A percentile compares a stretch with the other conserved stretches of the same genome.
These are phyloP conservation scores for Colletotrichum sp. DNA, from an alignment of 2,329 filamentous ascomycete genomes.

Conservation along the genomic window DNA sequence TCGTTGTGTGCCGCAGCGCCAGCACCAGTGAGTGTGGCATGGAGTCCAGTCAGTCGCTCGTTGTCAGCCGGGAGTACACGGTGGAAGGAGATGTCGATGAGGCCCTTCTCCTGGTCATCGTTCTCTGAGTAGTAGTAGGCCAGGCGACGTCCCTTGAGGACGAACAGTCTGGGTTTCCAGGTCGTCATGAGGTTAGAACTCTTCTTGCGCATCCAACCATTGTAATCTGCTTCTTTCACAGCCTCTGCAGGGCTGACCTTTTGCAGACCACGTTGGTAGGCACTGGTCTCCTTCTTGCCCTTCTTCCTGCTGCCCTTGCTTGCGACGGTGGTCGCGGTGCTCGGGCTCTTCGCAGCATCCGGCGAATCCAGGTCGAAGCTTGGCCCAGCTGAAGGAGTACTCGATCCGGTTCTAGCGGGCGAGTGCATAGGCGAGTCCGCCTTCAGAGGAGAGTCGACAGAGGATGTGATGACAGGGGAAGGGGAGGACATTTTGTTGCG, in stretches of 20 bases:
- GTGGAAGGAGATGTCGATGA: conserved; percentile 98
- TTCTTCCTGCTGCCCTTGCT: conserved; percentile 66
- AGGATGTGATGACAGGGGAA: conserved; percentile 32
- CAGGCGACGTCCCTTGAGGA: conserved; percentile 87
- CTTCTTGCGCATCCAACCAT: conserved; percentile 99
- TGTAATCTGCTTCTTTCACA: conserved; percentile 87
- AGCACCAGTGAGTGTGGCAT: conserved; percentile 91
- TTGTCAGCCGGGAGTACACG: conserved; percentile 94
- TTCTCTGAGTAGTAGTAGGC: conserved; percentile 97
- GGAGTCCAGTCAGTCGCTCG: conserved; percentile 86
- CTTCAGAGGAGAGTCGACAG: conserved; percentile 54
- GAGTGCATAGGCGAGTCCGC: conserved; percentile 62
- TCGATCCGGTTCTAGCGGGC: conserved; percentile 78
- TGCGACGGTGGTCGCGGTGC: conserved; percentile 50
- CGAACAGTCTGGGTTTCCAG: conserved; percentile 96
- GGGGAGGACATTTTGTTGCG: conserved; percentile 49
- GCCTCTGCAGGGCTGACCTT: conserved; percentile 84
- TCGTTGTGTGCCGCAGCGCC: conserved; percentile 64
- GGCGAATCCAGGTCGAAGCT: conserved; percentile 84
- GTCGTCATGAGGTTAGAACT: conserved; percentile 95
- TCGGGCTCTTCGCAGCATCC: conserved; percentile 64
- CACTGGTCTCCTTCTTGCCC: conserved; percentile 92
- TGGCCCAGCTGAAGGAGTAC: conserved; percentile 65
- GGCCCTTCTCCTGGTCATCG: conserved; percentile 89
- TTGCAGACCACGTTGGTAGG: conserved; percentile 85